phyloP scores from a whole-genome alignment of 2,329 filamentous ascomycete genomes.

The Fusarium euwallaceae region DNA sequence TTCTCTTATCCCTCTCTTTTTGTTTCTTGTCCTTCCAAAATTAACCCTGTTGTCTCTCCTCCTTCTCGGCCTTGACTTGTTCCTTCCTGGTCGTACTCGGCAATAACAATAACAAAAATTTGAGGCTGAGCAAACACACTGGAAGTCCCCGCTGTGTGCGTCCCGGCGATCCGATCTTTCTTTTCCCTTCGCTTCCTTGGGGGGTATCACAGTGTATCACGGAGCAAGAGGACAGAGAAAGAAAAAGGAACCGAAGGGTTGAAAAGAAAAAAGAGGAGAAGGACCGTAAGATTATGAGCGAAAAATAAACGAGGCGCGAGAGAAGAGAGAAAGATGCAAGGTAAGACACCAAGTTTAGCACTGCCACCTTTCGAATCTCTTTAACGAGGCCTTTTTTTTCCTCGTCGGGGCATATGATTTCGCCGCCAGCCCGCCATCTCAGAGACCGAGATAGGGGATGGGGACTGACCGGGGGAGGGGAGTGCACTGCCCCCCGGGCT shows the following conservation, averaged over 20 bases:
- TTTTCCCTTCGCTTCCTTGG: not conserved
- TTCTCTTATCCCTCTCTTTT: not conserved
- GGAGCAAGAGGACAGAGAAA: not conserved
- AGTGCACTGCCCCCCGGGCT: constrained; percentile 26
- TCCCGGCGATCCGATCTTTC: not conserved
- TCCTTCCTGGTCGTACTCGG: constrained; percentile 3
- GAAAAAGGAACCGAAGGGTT: not conserved
- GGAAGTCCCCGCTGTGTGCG: not conserved
- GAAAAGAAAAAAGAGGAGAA: not conserved
- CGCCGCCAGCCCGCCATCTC: not conserved
- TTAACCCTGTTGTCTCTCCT: not conserved
- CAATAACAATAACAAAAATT: not conserved
- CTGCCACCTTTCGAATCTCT: constrained; percentile 27
- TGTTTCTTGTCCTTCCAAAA: not conserved
- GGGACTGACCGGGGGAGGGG: not conserved
- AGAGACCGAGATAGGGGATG: not conserved
- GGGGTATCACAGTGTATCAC: constrained; percentile 1
- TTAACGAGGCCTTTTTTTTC: not conserved
- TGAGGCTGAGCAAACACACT: constrained; percentile 5
- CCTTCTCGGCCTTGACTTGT: not conserved
- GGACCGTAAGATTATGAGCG: not conserved
- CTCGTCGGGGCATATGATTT: not conserved
- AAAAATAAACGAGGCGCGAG: not conserved
- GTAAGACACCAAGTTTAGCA: constrained; percentile 16
- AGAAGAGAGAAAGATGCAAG: not conserved